Base-by-base conservation (phyloP, 192 early-diverging fungal species). In the Dissophora ornata region DNA sequence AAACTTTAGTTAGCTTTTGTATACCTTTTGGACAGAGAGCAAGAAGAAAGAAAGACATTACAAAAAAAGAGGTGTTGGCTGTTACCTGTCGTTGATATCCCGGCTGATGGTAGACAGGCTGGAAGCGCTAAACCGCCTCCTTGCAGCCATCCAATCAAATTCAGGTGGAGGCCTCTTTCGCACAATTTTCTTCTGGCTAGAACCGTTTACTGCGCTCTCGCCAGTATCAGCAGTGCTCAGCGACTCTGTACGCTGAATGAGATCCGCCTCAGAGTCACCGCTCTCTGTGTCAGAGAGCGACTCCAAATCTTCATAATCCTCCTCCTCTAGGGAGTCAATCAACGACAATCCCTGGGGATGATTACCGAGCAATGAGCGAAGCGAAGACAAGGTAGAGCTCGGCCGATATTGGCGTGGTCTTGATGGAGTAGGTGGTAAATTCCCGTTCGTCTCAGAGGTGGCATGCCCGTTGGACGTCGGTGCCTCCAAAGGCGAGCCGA, bases 41-140 rank as follows among this genome's bases (percentile, higher is more conserved):
- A 19, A 52, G 54, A 68, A 52, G 59, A 16, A 51, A 60, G 33
- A 50, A 60, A 11, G 38, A 42, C 21, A 57, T n/a, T 3, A 16
- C 22, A 4, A n/a, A n/a, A n/a, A n/a, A n/a, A n/a, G n/a, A n/a
- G 34, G 56, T 29, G 19, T 38, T n/a, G 18, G 19, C 26, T 1
- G 16, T 40, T 62, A 77, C 73, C 73, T 77, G 58, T 77, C 73
- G 21, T 77, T 57, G 53, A 77, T 77, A 54, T 77, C 73, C 19
- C 57, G 64, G 36, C 65, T 77, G 33, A 77, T 77, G 36, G 73
- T 77, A 15, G 59, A 77, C 0, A 77, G 46, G 36, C 65, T 67
- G 2, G 63, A 62, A 16, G 65, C 41, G 38, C 73, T 77, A 29
- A 77, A 77, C 18, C 73, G 63, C 24, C 64, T 67, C 24, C 73